A percentile compares a stretch with the other conserved stretches of the same genome.
phyloP scores from a whole-genome alignment of 2,329 filamentous ascomycete species.

The Xylariaceae sp. region DNA sequence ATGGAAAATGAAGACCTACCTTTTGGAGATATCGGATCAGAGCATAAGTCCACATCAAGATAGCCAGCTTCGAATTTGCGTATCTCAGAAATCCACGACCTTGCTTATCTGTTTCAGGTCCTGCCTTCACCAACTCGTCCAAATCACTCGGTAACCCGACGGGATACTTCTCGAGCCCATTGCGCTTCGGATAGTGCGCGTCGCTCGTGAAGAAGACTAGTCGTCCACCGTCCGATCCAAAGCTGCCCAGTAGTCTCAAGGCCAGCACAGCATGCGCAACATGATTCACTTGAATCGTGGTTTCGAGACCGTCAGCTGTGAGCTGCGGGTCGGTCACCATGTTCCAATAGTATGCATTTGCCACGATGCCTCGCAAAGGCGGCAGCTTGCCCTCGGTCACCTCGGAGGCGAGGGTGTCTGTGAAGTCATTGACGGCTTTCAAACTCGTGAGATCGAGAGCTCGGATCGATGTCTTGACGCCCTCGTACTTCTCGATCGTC shows the following conservation, averaged over 20 bases:
- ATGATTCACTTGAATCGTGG: slow-evolving; percentile 39
- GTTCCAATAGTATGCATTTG: slow-evolving; percentile 41
- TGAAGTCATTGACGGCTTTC: slow-evolving; percentile 35
- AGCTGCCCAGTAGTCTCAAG: slow-evolving; percentile 51
- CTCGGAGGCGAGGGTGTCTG: slow-evolving; percentile 25
- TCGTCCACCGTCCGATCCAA: slow-evolving; percentile 53
- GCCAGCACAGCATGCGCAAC: slow-evolving; percentile 38
- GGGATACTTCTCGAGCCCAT: slow-evolving; percentile 36
- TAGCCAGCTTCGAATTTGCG: slow-evolving; percentile 39
- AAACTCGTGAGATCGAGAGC: slow-evolving; percentile 37
- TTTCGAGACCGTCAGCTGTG: slow-evolving; percentile 38
- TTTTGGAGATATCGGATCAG: slow-evolving; percentile 35
- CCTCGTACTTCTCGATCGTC: slow-evolving; percentile 30
- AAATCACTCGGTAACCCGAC: slow-evolving; percentile 36
- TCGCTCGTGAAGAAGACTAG: slow-evolving; percentile 31
- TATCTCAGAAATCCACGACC: slow-evolving; percentile 44
- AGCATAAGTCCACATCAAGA: slow-evolving; percentile 40
- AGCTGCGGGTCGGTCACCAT: slow-evolving; percentile 31
- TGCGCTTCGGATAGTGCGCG: slow-evolving; percentile 39
- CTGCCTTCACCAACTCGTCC: slow-evolving; percentile 36
- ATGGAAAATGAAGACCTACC: slow-evolving; percentile 10
- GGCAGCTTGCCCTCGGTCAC: slow-evolving; percentile 31
- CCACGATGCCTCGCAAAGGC: slow-evolving; percentile 36
- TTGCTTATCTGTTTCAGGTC: slow-evolving; percentile 32
- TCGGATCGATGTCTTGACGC: slow-evolving; percentile 36